Conservation (phyloP, 768 basidiomycete species). For the Amanita jacksonii region DNA sequence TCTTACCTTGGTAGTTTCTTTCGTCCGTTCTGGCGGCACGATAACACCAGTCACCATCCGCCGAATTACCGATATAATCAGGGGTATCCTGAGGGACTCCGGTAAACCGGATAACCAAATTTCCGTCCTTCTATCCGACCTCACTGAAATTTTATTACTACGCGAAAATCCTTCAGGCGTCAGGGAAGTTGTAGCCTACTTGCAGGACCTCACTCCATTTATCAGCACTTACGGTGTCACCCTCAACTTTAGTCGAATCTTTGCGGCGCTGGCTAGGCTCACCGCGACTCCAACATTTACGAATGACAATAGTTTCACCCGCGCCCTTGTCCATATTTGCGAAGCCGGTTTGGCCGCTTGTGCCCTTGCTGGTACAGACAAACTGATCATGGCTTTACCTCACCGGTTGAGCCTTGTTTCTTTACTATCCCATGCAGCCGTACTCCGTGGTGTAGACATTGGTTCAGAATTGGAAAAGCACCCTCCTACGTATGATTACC, state of each 20-base stretch:
- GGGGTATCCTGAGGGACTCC: slow-evolving; percentile 45
- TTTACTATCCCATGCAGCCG: slow-evolving; percentile 34
- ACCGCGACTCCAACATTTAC: slow-evolving; percentile 35
- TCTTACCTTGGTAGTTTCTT: slow-evolving; percentile 42
- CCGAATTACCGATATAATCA: slow-evolving; percentile 46
- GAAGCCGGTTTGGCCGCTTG: slow-evolving; percentile 38
- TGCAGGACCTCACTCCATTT: slow-evolving; percentile 48
- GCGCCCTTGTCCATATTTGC: slow-evolving; percentile 36
- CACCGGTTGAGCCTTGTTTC: slow-evolving; percentile 31
- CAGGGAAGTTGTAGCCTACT: slow-evolving; percentile 42
- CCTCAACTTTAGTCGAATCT: slow-evolving; percentile 51
- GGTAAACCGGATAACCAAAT: slow-evolving; percentile 28
- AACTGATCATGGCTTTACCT: slow-evolving; percentile 28
- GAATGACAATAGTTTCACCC: slow-evolving; percentile 42
- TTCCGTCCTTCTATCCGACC: slow-evolving; percentile 44
- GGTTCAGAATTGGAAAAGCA: slow-evolving; percentile 48
- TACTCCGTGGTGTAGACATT: slow-evolving; percentile 42
- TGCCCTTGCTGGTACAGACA: slow-evolving; percentile 33
- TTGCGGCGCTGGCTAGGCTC: slow-evolving; percentile 40
- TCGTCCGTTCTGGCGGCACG: slow-evolving; percentile 42
- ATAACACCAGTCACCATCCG: slow-evolving; percentile 29
- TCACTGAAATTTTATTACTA: slow-evolving; percentile 38
- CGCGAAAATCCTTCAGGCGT: slow-evolving; percentile 32
- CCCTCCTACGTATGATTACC: slow-evolving; percentile 45
- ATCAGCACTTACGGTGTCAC: slow-evolving; percentile 37